Evolutionary conservation across 2,329 filamentous ascomycete genomes (phyloP), one percentile per base, ranked within the genome.

Genomic region (Penicillium sp.): DNA sequence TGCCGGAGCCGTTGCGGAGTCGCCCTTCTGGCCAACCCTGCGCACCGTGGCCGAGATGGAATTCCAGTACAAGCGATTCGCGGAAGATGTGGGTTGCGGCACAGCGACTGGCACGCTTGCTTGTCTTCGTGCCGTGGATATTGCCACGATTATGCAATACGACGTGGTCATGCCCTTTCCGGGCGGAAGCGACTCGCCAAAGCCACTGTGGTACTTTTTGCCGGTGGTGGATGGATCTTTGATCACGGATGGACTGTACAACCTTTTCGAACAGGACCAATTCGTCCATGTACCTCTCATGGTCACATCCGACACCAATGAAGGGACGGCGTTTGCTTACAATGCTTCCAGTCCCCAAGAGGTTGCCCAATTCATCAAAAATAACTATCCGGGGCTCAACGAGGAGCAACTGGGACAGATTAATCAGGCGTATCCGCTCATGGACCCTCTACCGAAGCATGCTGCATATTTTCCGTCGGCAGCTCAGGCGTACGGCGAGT

Each of bases 271-370:
- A 1, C 41, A 73, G 12, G 79, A 77, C 0, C 73, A 71, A 5
- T 79, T 81, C 61, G 63, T 81, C 50, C 71, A 71, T 26, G 72
- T 83, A 0, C 81, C 81, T 0, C 66, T 75, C 0, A 74, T 83
- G 13, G 75, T 73, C 37, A 75, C 59, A 2, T 71, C 72, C 51
- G 66, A 70, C n/a, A 73, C 71, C 4, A 65, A 76, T 46, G 72
- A 75, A 45, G 71, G 73, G 2, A 64, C 65, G 13, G 53, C 52
- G 18, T 74, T 74, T 49, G 81, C 79, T 0, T 62, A 64, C 28
- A 68, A 67, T 43, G 76, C 79, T 2, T 67, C 68, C 28, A 78
- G 67, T 11, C 57, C 70, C 1, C 63, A 59, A 0, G 65, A 79
- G 36, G 75, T 77, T 53, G 69, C 79, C 52, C 65, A 65, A 9